Evolutionary conservation across 306 rosid genomes (phyloP).

Genomic region (Quercus glauca): DNA sequence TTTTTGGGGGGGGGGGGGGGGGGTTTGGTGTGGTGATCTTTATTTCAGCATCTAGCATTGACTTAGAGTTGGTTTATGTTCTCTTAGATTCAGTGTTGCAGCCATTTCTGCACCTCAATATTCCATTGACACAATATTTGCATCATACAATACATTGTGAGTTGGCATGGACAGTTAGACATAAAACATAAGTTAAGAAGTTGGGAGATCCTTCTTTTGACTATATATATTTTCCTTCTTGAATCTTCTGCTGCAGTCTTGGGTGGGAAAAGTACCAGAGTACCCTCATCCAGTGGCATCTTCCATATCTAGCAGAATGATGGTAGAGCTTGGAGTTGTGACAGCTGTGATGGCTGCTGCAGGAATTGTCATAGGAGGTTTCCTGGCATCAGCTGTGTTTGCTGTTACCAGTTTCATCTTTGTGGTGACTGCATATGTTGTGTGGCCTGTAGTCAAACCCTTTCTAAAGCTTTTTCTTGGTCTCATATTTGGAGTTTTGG

Average conservation of each 20-base stretch:
- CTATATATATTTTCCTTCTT: constrained; percentile 20
- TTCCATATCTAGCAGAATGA: constrained; percentile 88
- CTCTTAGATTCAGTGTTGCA: background rate
- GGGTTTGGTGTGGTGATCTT: too few relatives aligned
- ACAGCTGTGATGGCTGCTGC: constrained; percentile 63
- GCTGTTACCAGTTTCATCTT: constrained; percentile 72
- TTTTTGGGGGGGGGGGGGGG: too few relatives aligned
- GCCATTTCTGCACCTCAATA: background rate
- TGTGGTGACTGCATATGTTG: constrained; percentile 54
- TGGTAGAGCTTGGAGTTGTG: constrained; percentile 74
- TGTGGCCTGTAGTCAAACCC: constrained; percentile 80
- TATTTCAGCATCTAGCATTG: too few relatives aligned
- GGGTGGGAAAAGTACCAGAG: constrained; percentile 66
- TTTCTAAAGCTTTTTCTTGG: constrained; percentile 59
- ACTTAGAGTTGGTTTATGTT: background rate
- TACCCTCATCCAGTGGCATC: constrained; percentile 92
- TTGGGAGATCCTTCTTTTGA: constrained; percentile 17
- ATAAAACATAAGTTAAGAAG: background rate
- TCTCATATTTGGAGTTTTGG: constrained; percentile 53
- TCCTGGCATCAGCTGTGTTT: constrained; percentile 82
- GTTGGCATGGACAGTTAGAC: background rate
- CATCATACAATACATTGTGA: background rate
- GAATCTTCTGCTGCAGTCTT: constrained; percentile 57
- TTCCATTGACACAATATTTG: background rate
- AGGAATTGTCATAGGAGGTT: constrained; percentile 71